phyloP scores from a whole-genome alignment of 257 asterid genomes.

The Haberlea rhodopensis region DNA sequence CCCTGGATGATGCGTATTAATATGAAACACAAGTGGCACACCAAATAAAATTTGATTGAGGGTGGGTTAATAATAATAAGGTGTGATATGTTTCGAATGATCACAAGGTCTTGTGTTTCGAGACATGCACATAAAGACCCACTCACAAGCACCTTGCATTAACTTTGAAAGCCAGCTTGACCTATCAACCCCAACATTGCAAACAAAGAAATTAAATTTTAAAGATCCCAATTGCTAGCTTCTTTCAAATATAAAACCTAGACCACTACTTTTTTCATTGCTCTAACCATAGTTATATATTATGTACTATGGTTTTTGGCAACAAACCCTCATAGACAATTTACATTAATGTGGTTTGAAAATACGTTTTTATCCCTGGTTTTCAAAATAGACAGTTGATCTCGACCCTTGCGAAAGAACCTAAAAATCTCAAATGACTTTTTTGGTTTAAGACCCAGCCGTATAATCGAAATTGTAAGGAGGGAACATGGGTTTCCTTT shows the following conservation, averaged over 20 bases:
- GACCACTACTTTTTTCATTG: conserved; percentile 34
- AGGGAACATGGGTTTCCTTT: too few species aligned
- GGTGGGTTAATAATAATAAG: conserved; percentile 28
- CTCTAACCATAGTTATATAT: neutral
- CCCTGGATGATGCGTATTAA: too few species aligned
- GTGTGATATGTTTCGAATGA: conserved; percentile 40
- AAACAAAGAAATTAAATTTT: neutral
- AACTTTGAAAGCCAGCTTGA: conserved; percentile 39
- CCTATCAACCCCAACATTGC: conserved; percentile 25
- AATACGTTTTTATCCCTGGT: too few species aligned
- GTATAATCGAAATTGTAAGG: too few species aligned
- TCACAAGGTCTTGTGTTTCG: conserved; percentile 62
- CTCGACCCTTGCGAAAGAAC: too few species aligned
- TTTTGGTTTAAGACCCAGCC: too few species aligned
- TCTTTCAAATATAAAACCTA: conserved; percentile 24
- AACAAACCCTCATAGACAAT: too few species aligned
- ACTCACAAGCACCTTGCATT: conserved; percentile 40
- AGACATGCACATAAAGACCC: conserved; percentile 66
- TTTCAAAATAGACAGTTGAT: too few species aligned
- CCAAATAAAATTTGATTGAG: conserved; percentile 28
- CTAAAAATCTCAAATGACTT: too few species aligned
- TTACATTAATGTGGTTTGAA: too few species aligned
- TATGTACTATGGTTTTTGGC: too few species aligned
- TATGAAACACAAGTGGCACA: conserved; percentile 15
- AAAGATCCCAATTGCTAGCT: neutral